Conservation (phyloP, 257 asterid genomes). For the Fraxinus cuspidata region DNA sequence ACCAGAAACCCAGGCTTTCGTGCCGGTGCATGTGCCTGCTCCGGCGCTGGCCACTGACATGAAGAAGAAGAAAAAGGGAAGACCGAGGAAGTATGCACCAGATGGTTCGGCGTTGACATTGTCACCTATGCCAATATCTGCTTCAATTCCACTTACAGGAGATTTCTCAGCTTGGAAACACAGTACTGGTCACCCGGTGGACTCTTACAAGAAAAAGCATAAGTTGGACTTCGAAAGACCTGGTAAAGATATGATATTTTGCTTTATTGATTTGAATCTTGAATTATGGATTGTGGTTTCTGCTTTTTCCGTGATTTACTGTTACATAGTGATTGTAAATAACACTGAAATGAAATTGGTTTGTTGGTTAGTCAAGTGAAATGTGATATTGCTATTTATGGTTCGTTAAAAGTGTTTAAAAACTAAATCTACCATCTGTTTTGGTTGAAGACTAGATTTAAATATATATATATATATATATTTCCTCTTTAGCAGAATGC, state of each 20-base stretch:
- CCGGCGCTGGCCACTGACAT: conserved; percentile 34
- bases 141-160: conserved; percentile 84
- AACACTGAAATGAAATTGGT: background rate
- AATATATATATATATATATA: background rate
- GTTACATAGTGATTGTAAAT: conserved; percentile 3
- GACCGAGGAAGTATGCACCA: conserved; percentile 77
- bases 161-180: conserved; percentile 74
- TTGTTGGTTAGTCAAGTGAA: background rate
- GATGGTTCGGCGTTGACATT: conserved; percentile 70
- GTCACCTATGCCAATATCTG: conserved; percentile 97
- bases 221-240: conserved; percentile 61
- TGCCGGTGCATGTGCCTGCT: conserved; percentile 26
- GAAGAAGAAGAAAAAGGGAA: conserved; percentile 87
- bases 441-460: background rate
- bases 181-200: conserved; percentile 41
- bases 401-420: background rate
- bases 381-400: conserved; percentile 16
- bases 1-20: conserved; percentile 32
- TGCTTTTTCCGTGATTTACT: conserved; percentile 6
- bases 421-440: background rate
- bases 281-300: background rate
- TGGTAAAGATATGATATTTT: conserved; percentile 40
- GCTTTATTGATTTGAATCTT: background rate
- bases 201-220: conserved; percentile 68
- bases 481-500: background rate